Conservation (phyloP, 495 filamentous ascomycete genomes). For the Aspergillus hancockii region DNA sequence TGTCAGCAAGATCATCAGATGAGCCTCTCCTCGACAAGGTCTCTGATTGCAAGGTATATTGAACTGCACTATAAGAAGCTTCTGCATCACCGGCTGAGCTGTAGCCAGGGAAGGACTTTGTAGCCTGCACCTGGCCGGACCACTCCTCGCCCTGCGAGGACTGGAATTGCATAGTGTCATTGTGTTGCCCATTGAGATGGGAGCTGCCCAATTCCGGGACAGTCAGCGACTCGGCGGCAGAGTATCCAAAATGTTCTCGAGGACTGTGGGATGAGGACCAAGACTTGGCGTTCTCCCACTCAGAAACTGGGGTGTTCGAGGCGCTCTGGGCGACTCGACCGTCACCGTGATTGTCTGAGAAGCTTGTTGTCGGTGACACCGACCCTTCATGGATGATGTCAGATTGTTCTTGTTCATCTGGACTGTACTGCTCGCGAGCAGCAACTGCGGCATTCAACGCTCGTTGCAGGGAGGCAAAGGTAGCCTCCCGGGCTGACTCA, state of each 20-base stretch:
- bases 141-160: constrained; percentile 30
- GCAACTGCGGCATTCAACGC: constrained; percentile 48
- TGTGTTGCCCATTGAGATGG: constrained; percentile 4
- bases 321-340: constrained; percentile 15
- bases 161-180: constrained; percentile 13
- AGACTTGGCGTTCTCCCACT: constrained; percentile 35
- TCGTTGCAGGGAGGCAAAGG: constrained; percentile 46
- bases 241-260: constrained; percentile 31
- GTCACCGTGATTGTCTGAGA: constrained; percentile 19
- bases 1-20: constrained; percentile 41
- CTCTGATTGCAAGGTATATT: constrained; percentile 40
- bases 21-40: constrained; percentile 40
- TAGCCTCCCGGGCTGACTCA: constrained; percentile 45
- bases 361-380: constrained; percentile 38
- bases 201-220: constrained; percentile 22
- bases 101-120: constrained; percentile 26
- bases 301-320: constrained; percentile 29
- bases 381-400: constrained; percentile 21
- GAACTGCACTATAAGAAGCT: constrained; percentile 34
- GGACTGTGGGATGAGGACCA: constrained; percentile 38
- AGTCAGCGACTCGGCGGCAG: constrained; percentile 26
- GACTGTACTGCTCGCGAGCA: constrained; percentile 38
- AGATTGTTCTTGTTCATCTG: constrained; percentile 14
- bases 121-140: constrained; percentile 23
- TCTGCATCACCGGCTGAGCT: constrained; percentile 27